These are phyloP conservation scores for Mortierella sp. DNA, from an alignment of 371 early-diverging fungal genomes.

Conservation along the genomic window DNA sequence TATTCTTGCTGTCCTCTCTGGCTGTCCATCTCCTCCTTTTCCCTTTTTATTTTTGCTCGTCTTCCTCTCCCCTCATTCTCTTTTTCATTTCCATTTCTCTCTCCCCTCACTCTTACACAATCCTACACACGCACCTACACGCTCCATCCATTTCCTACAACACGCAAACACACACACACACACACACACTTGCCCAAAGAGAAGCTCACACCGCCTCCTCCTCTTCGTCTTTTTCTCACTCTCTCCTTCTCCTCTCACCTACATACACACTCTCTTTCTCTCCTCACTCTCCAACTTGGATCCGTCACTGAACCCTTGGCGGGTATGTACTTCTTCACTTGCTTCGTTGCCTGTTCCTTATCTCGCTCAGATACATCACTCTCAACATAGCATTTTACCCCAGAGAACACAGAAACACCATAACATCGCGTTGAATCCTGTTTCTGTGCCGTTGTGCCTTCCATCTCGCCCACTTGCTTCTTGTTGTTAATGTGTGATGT, in stretches of 20 bases:
- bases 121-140: not conserved
- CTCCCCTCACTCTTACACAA: not conserved
- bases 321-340: not conserved
- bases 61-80: not conserved
- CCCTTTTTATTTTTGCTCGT: not conserved
- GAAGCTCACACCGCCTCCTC: not conserved
- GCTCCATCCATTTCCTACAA: not conserved
- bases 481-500: not conserved
- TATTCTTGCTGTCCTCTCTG: not conserved
- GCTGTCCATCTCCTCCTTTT: not conserved
- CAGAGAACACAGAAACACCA: no score
- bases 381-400: no score
- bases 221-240: not conserved
- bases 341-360: not conserved
- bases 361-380: not conserved
- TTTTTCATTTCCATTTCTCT: not conserved
- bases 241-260: not conserved
- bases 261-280: conserved; percentile 6
- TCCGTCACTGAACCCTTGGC: not conserved
- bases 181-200: not conserved
- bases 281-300: not conserved
- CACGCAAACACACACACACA: not conserved
- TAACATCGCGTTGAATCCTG: not conserved
- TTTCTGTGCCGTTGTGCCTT: not conserved
- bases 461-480: no score